phyloP scores from a whole-genome alignment of 1,139 yeast genomes.

The Eremothecium sinecaudum region DNA sequence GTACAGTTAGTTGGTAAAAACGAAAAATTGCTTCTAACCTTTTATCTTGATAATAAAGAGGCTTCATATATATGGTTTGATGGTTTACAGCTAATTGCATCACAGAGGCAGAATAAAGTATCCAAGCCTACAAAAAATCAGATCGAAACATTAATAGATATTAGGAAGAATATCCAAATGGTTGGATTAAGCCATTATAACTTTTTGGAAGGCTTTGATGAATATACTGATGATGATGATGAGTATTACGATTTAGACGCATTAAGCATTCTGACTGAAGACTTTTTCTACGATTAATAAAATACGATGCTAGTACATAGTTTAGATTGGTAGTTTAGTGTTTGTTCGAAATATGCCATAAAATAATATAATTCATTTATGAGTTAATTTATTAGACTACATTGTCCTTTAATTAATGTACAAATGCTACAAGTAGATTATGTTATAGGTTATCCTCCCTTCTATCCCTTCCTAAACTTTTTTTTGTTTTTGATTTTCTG shows the following conservation, averaged over 20 bases:
- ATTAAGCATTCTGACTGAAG: constrained; percentile 34
- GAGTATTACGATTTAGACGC: constrained; percentile 39
- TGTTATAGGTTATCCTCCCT: no score
- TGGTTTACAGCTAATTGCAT: constrained; percentile 56
- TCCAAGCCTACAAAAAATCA: constrained; percentile 55
- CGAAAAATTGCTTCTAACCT: constrained; percentile 39
- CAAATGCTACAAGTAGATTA: background rate
- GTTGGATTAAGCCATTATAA: constrained; percentile 41
- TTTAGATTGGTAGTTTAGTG: no score
- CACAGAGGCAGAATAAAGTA: constrained; percentile 23
- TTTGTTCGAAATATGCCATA: no score
- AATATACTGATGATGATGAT: constrained; percentile 31
- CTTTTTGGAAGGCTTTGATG: constrained; percentile 22
- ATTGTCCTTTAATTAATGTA: no score
- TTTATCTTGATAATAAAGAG: constrained; percentile 65
- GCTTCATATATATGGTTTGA: constrained; percentile 70
- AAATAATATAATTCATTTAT: no score
- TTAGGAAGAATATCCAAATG: constrained; percentile 59
- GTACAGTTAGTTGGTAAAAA: constrained; percentile 41
- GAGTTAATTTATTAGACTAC: no score
- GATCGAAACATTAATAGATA: constrained; percentile 45
- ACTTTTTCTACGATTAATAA: constrained; percentile 37
- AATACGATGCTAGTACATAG: no score
- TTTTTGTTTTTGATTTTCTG: constrained; percentile 26
- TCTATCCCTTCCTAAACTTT: background rate